Evolutionary conservation across 148 eudicot genomes (phyloP).

Genomic region (Amaranthus palmeri): DNA sequence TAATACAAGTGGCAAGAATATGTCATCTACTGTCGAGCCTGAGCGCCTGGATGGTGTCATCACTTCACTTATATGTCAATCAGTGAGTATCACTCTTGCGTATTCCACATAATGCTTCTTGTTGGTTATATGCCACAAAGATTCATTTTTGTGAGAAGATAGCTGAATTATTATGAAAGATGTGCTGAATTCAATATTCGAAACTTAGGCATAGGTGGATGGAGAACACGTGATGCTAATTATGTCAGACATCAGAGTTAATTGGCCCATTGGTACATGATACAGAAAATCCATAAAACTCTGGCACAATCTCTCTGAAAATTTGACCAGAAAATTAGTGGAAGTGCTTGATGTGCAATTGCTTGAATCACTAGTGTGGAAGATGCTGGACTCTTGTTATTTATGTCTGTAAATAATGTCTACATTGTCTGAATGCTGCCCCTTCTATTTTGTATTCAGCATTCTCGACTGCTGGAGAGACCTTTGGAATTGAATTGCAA

Average conservation of each 20-base stretch:
- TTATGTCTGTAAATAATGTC: neutral
- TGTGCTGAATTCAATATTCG: neutral
- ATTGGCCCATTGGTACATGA: neutral
- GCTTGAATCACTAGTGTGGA: neutral
- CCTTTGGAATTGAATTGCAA: conserved; percentile 67
- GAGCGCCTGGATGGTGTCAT: conserved; percentile 48
- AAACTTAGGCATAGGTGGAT: neutral
- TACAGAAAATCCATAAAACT: neutral
- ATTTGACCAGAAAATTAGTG: neutral
- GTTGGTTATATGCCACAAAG: conserved; percentile 1
- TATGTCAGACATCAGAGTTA: neutral
- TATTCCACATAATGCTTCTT: neutral
- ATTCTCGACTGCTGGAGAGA: conserved; percentile 67
- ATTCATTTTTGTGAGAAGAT: neutral
- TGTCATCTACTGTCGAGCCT: conserved; percentile 52
- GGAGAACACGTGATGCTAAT: neutral
- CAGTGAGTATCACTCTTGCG: conserved; percentile 36
- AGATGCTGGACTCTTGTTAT: neutral
- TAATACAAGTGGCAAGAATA: conserved; percentile 61
- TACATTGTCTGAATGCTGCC: conserved; percentile 11
- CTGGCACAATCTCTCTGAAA: neutral
- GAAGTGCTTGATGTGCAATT: neutral
- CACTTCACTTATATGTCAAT: conserved; percentile 54
- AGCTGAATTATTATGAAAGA: neutral
- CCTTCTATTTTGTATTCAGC: conserved; percentile 41